These are phyloP conservation scores for Fusarium vanettenii DNA, from an alignment of 2,329 filamentous ascomycete genomes.

Conservation along the genomic window DNA sequence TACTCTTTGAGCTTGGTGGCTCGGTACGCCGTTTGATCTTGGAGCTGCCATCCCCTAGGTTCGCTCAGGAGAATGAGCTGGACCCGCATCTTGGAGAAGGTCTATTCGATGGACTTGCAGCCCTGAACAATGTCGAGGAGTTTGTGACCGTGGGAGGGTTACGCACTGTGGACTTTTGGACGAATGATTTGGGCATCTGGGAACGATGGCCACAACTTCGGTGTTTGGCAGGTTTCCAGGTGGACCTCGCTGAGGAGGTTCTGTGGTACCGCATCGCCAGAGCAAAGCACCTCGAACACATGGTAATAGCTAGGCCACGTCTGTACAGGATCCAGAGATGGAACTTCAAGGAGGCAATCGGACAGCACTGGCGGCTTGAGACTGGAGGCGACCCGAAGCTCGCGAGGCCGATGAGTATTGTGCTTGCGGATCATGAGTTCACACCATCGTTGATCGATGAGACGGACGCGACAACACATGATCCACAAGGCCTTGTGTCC, in stretches of 20 bases:
- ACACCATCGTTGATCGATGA: constrained; percentile 12
- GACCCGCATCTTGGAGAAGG: background rate
- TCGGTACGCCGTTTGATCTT: constrained; percentile 26
- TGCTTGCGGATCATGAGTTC: constrained; percentile 28
- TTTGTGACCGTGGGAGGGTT: constrained; percentile 26
- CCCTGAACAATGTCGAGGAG: constrained; percentile 23
- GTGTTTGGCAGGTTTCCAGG: constrained; percentile 24
- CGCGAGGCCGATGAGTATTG: constrained; percentile 25
- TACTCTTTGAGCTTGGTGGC: constrained; percentile 5
- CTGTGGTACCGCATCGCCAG: constrained; percentile 27
- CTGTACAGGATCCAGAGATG: constrained; percentile 13
- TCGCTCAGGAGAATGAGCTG: constrained; percentile 2
- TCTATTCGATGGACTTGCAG: background rate
- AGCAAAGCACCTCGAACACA: constrained; percentile 5
- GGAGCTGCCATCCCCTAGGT: constrained; percentile 23
- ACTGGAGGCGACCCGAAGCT: constrained; percentile 23
- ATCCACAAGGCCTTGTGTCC: constrained; percentile 5
- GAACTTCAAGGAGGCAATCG: constrained; percentile 26
- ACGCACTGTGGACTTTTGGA: constrained; percentile 25
- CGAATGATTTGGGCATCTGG: background rate
- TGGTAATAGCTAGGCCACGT: constrained; percentile 19
- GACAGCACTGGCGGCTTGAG: constrained; percentile 15
- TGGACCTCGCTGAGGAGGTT: constrained; percentile 20
- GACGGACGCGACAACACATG: background rate
- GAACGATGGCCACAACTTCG: constrained; percentile 21